Base-by-base conservation (phyloP, 305 asterid genomes). In the Lippia alba region DNA sequence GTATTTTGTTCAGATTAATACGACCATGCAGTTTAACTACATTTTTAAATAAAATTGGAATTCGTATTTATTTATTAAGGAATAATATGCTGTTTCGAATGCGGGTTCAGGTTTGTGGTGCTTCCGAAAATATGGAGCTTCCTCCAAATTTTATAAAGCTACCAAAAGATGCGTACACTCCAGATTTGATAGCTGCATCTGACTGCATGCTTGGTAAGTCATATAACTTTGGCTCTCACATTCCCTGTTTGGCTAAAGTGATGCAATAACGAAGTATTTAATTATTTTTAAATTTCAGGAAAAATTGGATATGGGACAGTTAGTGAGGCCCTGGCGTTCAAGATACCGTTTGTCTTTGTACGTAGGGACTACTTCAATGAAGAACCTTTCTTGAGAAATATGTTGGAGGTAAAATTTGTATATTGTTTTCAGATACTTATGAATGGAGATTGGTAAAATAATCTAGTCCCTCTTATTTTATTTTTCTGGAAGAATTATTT, bases 151-250 rank as follows among this genome's bases (percentile, higher is more conserved):
- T 95, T 51, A 66, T 89, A 64, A 90, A 87, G 89, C 96, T 95
- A 44, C 85, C 94, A 64, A 92, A 85, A 84, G 97, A 95, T 81
- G 81, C 86, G 3, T 95, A 95, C 78, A 95, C 99, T 49, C 99
- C 99, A 24, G 98, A 95, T 73, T 50, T 86, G 46, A 95, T 95
- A 78, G 99, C 97, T 50, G 98, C 98, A 67, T 95, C 99, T 34
- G 99, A 95, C 73, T 95, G 99, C 87, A 95, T 95, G 99, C 97
- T 95, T 69, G 99, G 99, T 95, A 61, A 78, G 92, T 84, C 72
- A 19, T 17, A 41, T 57, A 58, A 40, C 54, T 72, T 71, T 39
- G 49, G 0, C 53, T 32, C 15, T 32, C 53, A 5, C 64, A 53
- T 72, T 20, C 54, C 63, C 4, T 74, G 60, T 66, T 66, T 50